Evolutionary conservation across 78 protist genomes (phyloP).

Genomic region (Diacronema lutheri): DNA sequence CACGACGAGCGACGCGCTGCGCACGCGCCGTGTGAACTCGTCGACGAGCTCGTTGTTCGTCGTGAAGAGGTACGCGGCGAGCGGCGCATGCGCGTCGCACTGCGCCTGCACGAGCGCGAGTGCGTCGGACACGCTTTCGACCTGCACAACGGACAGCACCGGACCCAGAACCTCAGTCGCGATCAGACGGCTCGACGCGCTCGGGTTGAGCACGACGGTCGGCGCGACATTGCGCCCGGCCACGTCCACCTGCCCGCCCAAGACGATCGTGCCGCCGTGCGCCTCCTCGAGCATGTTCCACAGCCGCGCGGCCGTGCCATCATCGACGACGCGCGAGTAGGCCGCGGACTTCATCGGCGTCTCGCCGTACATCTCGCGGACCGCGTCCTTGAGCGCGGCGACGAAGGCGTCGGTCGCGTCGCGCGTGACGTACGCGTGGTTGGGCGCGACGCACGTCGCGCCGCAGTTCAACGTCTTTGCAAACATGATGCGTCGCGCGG

Average conservation of each 20-base stretch:
- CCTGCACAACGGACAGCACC: conserved; percentile 64
- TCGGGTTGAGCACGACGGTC: conserved; percentile 56
- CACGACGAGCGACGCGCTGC: conserved; percentile 43
- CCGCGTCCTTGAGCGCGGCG: background rate
- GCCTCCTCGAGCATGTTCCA: background rate
- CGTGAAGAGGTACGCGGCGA: conserved; percentile 82
- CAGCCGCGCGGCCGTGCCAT: conserved; percentile 19
- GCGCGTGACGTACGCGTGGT: conserved; percentile 52
- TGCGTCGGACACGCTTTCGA: conserved; percentile 48
- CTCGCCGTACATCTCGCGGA: conserved; percentile 28
- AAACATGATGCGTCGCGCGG: conserved; percentile 62
- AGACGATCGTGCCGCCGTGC: background rate
- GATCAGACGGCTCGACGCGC: conserved; percentile 47
- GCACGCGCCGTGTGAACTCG: background rate
- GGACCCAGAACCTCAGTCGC: conserved; percentile 84
- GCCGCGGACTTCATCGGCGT: background rate
- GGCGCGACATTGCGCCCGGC: conserved; percentile 41
- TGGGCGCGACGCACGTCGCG: conserved; percentile 87
- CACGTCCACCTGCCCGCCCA: background rate
- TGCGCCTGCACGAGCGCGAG: conserved; percentile 35
- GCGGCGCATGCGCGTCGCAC: conserved; percentile 55
- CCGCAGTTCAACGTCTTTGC: conserved; percentile 74
- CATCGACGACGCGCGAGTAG: conserved; percentile 33
- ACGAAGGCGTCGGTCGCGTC: background rate
- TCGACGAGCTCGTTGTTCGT: background rate